Evolutionary conservation across 1,284 basidiomycete species (phyloP), one percentile per base, ranked within the genome.

Genomic region (Macrocybe sp.): DNA sequence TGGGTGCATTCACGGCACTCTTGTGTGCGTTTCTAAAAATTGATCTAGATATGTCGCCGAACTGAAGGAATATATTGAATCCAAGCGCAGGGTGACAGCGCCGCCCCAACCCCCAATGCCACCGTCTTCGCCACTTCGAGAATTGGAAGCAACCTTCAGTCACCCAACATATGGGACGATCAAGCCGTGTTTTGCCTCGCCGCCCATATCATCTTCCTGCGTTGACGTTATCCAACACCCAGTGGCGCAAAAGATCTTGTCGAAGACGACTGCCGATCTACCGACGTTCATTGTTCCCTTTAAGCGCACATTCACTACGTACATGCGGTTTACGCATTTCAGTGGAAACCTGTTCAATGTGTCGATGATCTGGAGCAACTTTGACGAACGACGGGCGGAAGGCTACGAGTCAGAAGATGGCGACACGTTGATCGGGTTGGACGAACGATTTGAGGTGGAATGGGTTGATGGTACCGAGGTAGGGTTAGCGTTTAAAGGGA

Each of bases 91-190:
- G 4, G 37, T 43, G 11, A 49, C 66, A 1, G 51, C 58, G 11
- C 54, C 56, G 7, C 64, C 63, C 9, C 50, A 50, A 10, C 41
- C 45, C 9, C 60, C 62, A 8, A 45, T 58, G 7, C 48, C 45
- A 7, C 56, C 64, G 0, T 50, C 61, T n/a, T 16, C 47, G 2
- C 12, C 53, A 32, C 58, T 59, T 4, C 44, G 58, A 12, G 30
- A 57, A 42, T 3, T 50, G 44, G 31, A 44, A 33, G 55, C 53
- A 11, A 58, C 56, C 1, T 69, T 65, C 52, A 43, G 28, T 1
- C 67, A 70, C 46, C 62, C 61, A 2, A 58, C 66, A 3, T 70
- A 72, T 47, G 67, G 67, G 4, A 38, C 55, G 0, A 51, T 70
- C 33, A 31, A 53, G 32, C 62, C 63, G 6, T 66, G 63, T 49